Percentiles rank a stretch among this genome's conserved stretches.
phyloP scores from a whole-genome alignment of 2,329 filamentous ascomycete species.

The Pseudogymnoascus sp. region DNA sequence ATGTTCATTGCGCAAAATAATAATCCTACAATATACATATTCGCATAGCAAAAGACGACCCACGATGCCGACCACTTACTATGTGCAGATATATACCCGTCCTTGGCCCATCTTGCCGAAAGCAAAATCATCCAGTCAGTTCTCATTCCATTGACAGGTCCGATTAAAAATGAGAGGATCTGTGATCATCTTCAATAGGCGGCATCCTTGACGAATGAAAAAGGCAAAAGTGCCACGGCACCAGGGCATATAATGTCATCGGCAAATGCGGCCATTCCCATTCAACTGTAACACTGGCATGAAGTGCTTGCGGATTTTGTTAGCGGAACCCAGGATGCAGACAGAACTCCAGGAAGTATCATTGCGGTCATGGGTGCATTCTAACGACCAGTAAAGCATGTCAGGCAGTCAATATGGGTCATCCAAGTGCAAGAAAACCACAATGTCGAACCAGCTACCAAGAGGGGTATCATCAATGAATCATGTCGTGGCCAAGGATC shows the following conservation, averaged over 20 bases:
- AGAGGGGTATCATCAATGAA: conserved; percentile 8
- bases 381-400: conserved; percentile 4
- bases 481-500: background rate
- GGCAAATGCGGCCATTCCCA: background rate
- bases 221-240: background rate
- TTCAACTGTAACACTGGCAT: conserved; percentile 2
- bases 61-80: conserved; percentile 1
- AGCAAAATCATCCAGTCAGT: background rate
- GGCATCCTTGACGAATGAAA: background rate
- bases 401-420: conserved; percentile 8
- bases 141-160: background rate
- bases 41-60: conserved; percentile 8
- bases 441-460: background rate
- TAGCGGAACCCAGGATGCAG: background rate
- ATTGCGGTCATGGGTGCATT: conserved; percentile 5
- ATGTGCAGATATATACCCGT: conserved; percentile 6
- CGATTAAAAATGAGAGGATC: background rate
- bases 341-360: background rate
- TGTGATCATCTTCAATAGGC: background rate
- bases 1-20: conserved; percentile 5
- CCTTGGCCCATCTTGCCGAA: background rate
- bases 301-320: background rate
- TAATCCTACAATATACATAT: conserved; percentile 9
- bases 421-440: background rate
- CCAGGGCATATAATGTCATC: background rate